Conservation (phyloP, 345 rosid species). For the Syzygium jambos region DNA sequence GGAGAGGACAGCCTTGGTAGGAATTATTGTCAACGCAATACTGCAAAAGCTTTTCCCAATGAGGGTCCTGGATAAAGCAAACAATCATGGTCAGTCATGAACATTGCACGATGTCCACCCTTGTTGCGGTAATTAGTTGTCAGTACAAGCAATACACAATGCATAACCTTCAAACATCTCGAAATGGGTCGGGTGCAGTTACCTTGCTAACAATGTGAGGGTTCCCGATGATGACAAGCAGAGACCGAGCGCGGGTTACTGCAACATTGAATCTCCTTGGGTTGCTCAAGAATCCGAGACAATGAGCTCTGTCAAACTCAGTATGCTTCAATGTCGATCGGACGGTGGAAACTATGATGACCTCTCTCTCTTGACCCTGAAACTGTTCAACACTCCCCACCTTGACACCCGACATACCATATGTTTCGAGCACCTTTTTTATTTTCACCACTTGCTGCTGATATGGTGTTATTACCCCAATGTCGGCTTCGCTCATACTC, state of each 20-base stretch:
- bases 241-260: conserved; percentile 39
- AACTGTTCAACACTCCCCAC: conserved; percentile 73
- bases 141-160: background rate
- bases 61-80: conserved; percentile 24
- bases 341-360: conserved; percentile 54
- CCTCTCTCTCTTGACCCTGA: conserved; percentile 58
- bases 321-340: conserved; percentile 48
- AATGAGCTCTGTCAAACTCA: conserved; percentile 28
- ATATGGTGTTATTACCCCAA: conserved; percentile 61
- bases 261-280: conserved; percentile 57
- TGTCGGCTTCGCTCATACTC: conserved; percentile 24
- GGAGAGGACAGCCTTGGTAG: conserved; percentile 39
- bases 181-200: background rate
- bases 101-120: background rate
- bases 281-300: conserved; percentile 47
- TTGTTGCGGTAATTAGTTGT: background rate
- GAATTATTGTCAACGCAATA: conserved; percentile 35
- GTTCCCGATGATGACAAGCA: conserved; percentile 45
- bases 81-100: background rate
- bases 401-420: conserved; percentile 34
- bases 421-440: conserved; percentile 31
- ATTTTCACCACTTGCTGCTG: conserved; percentile 56
- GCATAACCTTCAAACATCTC: background rate
- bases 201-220: conserved; percentile 52
- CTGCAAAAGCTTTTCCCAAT: conserved; percentile 43